phyloP scores from a whole-genome alignment of 2,329 filamentous ascomycete species.

The Sporothrix schenckii region DNA sequence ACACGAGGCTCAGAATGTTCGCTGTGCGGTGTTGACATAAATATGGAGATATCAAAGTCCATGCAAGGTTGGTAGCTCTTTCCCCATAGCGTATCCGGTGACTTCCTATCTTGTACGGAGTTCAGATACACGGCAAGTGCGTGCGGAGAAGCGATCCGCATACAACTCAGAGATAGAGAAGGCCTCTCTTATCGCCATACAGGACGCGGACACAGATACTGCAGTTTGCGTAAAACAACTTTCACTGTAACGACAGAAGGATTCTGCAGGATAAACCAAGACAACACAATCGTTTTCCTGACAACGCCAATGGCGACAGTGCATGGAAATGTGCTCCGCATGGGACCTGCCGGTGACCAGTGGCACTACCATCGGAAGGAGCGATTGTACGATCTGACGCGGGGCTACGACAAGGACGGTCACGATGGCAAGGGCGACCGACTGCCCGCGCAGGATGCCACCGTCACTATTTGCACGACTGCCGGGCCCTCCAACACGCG shows the following conservation, averaged over 20 bases:
- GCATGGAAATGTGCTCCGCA: slow-evolving; percentile 34
- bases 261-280: neutral
- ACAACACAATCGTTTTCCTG: neutral
- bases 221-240: no score
- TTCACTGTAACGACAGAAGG: neutral
- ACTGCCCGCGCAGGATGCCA: slow-evolving; percentile 38
- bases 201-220: neutral
- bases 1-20: neutral
- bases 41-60: neutral
- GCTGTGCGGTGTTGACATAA: neutral
- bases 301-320: slow-evolving; percentile 27
- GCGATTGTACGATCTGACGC: slow-evolving; percentile 42
- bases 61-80: neutral
- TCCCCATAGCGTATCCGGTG: no score
- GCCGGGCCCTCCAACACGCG: slow-evolving; percentile 53
- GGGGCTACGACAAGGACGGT: slow-evolving; percentile 22
- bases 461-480: slow-evolving; percentile 45
- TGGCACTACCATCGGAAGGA: slow-evolving; percentile 41
- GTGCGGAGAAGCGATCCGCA: slow-evolving; percentile 15
- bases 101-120: neutral
- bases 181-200: neutral
- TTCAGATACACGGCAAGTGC: neutral
- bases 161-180: neutral
- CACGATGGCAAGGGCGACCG: slow-evolving; percentile 7
- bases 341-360: slow-evolving; percentile 41